Conservation (phyloP, 139 green algal genomes). For the Coelastrella sp. region DNA sequence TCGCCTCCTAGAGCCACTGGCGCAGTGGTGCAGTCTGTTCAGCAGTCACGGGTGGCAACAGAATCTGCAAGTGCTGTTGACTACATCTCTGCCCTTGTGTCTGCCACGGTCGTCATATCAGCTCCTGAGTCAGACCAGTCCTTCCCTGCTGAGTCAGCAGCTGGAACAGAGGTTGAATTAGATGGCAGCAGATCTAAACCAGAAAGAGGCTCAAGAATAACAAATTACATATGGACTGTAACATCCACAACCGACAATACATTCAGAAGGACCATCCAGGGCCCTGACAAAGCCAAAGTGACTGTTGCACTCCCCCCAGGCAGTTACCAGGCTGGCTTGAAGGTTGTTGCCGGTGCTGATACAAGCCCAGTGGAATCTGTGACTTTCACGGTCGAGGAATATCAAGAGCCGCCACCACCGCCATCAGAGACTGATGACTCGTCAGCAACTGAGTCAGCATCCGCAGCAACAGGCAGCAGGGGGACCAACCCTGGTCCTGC, state of each 20-base stretch:
- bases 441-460: too few species aligned
- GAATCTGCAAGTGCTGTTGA: not conserved
- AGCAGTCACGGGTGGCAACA: not conserved
- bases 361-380: not conserved
- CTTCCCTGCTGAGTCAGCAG: not conserved
- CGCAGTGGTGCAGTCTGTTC: not conserved
- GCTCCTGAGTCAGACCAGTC: not conserved
- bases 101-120: not conserved
- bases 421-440: not conserved
- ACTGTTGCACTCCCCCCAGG: not conserved
- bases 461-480: slow-evolving; percentile 2
- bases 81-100: not conserved
- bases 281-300: not conserved
- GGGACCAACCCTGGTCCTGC: not conserved
- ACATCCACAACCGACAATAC: not conserved
- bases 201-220: not conserved
- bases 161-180: not conserved
- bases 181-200: slow-evolving; percentile 3
- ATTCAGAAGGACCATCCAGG: not conserved
- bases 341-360: not conserved
- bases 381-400: not conserved
- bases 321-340: not conserved
- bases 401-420: not conserved
- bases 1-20: too few species aligned
- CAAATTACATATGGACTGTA: not conserved